phyloP scores from a whole-genome alignment of 768 basidiomycete species.

The Suillus ampliporus region DNA sequence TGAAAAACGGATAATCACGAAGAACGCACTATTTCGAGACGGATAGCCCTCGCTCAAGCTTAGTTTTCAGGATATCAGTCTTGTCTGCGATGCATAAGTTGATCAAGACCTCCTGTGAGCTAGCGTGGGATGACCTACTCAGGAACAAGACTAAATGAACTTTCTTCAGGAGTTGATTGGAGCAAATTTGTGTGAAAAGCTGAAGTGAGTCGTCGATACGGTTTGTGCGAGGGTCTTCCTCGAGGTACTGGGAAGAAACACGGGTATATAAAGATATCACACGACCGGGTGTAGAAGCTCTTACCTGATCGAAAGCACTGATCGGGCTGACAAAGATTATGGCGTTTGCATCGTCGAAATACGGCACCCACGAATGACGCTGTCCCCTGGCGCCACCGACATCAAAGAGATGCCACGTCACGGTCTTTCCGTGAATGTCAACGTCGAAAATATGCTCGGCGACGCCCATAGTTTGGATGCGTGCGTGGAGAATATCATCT shows the following conservation, averaged over 20 bases:
- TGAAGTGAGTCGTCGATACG: constrained; percentile 90
- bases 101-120: neutral
- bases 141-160: constrained; percentile 65
- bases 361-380: constrained; percentile 79
- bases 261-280: constrained; percentile 8
- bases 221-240: constrained; percentile 86
- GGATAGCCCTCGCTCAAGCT: constrained; percentile 69
- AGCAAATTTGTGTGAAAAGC: constrained; percentile 85
- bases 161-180: constrained; percentile 77
- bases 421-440: constrained; percentile 75
- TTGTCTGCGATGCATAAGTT: constrained; percentile 54
- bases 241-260: constrained; percentile 63
- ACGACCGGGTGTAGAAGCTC: constrained; percentile 4
- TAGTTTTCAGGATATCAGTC: constrained; percentile 76
- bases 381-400: constrained; percentile 76
- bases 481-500: constrained; percentile 91
- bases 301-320: constrained; percentile 79
- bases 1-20: constrained; percentile 15
- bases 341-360: constrained; percentile 70
- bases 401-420: constrained; percentile 77
- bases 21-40: constrained; percentile 76
- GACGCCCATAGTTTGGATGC: constrained; percentile 90
- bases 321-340: constrained; percentile 83
- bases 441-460: constrained; percentile 86
- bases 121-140: constrained; percentile 44